These are phyloP conservation scores for Chiua virens DNA, from an alignment of 768 basidiomycete species.

Conservation along the genomic window DNA sequence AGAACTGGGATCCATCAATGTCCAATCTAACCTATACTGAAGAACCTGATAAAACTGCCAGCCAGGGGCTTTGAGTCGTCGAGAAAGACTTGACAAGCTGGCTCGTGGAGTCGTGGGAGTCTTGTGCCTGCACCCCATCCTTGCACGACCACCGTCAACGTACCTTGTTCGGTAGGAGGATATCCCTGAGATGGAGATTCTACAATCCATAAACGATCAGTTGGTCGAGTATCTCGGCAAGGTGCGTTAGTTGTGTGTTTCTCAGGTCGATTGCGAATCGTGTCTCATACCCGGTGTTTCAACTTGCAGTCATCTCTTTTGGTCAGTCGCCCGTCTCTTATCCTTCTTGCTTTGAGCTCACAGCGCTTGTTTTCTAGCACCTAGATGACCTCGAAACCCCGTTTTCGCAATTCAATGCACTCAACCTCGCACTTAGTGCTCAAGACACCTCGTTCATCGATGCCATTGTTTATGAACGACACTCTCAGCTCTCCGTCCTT, in stretches of 20 bases:
- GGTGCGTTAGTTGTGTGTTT: slow-evolving; percentile 15
- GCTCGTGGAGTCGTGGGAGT: no score
- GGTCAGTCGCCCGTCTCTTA: slow-evolving; percentile 11
- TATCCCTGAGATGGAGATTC: slow-evolving; percentile 17
- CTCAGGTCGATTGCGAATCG: slow-evolving; percentile 30
- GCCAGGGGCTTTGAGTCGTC: no score
- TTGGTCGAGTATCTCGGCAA: slow-evolving; percentile 21
- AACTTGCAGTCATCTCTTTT: slow-evolving; percentile 17
- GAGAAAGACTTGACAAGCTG: no score
- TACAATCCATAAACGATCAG: slow-evolving; percentile 13
- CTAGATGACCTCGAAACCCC: slow-evolving; percentile 19
- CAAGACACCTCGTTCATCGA: slow-evolving; percentile 19
- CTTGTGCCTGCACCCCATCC: no score
- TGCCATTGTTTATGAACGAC: slow-evolving; percentile 18
- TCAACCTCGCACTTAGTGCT: slow-evolving; percentile 6
- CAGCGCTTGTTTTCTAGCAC: background rate
- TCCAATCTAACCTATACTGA: no score
- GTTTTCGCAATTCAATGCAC: slow-evolving; percentile 13
- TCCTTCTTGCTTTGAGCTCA: background rate
- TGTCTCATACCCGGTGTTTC: slow-evolving; percentile 26
- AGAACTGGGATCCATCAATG: no score
- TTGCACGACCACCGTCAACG: slow-evolving; percentile 1
- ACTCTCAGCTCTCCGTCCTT: slow-evolving; percentile 21
- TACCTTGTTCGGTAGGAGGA: background rate
- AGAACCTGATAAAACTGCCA: no score